Conservation (phyloP, 2,329 filamentous ascomycete species). For the Colletotrichum simmondsii region DNA sequence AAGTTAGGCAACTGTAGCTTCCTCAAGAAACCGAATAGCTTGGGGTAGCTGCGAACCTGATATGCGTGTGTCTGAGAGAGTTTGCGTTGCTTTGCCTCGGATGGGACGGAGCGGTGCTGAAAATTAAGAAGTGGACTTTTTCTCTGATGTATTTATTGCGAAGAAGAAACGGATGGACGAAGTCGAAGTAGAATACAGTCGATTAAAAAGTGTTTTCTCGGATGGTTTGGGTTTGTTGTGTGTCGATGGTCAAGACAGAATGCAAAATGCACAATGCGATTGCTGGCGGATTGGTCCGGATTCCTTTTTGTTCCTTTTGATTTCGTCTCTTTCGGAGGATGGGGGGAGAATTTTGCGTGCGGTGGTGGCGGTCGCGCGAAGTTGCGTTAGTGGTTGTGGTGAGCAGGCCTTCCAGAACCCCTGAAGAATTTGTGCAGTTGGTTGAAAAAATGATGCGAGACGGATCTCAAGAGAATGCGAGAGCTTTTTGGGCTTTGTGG, state of each 20-base stretch:
- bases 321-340: not conserved
- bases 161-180: conserved; percentile 18
- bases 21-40: not conserved
- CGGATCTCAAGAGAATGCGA: conserved; percentile 34
- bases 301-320: not conserved
- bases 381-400: conserved; percentile 15
- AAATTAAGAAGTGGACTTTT: conserved; percentile 21
- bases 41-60: conserved; percentile 1
- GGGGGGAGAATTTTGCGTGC: not conserved
- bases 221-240: conserved; percentile 4
- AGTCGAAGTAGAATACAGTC: conserved; percentile 45
- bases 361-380: conserved; percentile 19
- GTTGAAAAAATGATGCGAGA: conserved; percentile 34
- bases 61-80: not conserved
- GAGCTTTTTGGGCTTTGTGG: not conserved
- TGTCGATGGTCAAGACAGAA: conserved; percentile 19
- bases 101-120: conserved; percentile 14
- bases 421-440: conserved; percentile 13
- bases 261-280: conserved; percentile 18
- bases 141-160: conserved; percentile 18
- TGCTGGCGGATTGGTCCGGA: not conserved
- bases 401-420: conserved; percentile 33
- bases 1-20: conserved; percentile 4
- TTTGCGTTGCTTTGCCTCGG: not conserved
- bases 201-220: conserved; percentile 47